These are phyloP conservation scores for Albizia julibrissin DNA, from an alignment of 306 rosid species.

Conservation along the genomic window DNA sequence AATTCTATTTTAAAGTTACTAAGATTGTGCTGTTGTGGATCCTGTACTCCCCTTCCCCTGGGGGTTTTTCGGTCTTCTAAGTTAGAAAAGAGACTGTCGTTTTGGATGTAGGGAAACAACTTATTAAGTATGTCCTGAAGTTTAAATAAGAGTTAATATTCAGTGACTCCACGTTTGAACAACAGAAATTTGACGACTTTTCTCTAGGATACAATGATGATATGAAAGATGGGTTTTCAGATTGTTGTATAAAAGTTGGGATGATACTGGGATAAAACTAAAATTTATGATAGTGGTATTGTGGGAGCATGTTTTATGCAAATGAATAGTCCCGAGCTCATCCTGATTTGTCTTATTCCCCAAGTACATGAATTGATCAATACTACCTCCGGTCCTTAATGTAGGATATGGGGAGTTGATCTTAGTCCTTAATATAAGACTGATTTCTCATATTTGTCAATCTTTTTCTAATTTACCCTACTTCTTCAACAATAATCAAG, in stretches of 20 bases:
- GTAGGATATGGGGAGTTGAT: no score
- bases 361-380: conserved; percentile 10
- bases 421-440: no score
- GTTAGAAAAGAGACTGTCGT: not conserved
- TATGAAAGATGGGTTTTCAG: not conserved
- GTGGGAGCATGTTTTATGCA: conserved; percentile 5
- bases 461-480: no score
- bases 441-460: no score
- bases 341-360: not conserved
- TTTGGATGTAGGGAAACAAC: conserved; percentile 8
- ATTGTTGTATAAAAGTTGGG: not conserved
- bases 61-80: not conserved
- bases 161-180: not conserved
- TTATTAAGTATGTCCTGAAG: not conserved
- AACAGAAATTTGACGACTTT: not conserved
- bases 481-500: no score
- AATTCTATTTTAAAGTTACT: conserved; percentile 1
- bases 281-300: not conserved
- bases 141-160: not conserved
- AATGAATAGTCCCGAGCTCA: not conserved
- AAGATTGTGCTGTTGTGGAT: not conserved
- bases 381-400: no score
- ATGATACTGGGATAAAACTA: not conserved
- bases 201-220: not conserved
- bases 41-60: not conserved